A percentile compares a stretch with the other conserved stretches of the same genome.
These are phyloP conservation scores for Pavlovales sp. DNA, from an alignment of 208 protist species.

Conservation along the genomic window DNA sequence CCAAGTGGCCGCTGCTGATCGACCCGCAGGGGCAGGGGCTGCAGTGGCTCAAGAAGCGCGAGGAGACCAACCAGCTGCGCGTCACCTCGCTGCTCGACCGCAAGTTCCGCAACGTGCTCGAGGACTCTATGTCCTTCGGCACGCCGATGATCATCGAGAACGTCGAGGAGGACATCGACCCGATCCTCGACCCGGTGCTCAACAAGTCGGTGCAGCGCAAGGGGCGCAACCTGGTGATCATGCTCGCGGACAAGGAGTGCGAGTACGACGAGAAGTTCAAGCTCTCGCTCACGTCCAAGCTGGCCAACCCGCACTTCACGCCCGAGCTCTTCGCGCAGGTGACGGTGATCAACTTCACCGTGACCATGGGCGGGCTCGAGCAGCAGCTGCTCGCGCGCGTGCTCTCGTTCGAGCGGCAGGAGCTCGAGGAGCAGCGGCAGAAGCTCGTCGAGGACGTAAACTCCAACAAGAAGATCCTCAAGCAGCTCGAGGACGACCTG, in stretches of 20 bases:
- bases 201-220: slow-evolving; percentile 84
- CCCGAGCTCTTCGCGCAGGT: slow-evolving; percentile 95
- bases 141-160: slow-evolving; percentile 86
- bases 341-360: slow-evolving; percentile 97
- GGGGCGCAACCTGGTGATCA: slow-evolving; percentile 71
- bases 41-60: slow-evolving; percentile 82
- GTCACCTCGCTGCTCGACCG: slow-evolving; percentile 85
- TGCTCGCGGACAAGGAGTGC: slow-evolving; percentile 71
- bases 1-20: slow-evolving; percentile 92
- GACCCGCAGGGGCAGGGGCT: slow-evolving; percentile 96
- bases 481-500: slow-evolving; percentile 92
- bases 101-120: slow-evolving; percentile 81
- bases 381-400: slow-evolving; percentile 81
- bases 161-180: slow-evolving; percentile 89
- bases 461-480: slow-evolving; percentile 57
- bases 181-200: slow-evolving; percentile 93
- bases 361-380: slow-evolving; percentile 84
- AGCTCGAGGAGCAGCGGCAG: slow-evolving; percentile 92
- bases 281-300: slow-evolving; percentile 94
- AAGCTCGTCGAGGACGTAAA: slow-evolving; percentile 81
- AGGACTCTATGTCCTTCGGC: slow-evolving; percentile 82
- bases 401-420: slow-evolving; percentile 90
- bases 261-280: slow-evolving; percentile 59
- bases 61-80: slow-evolving; percentile 68
- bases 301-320: slow-evolving; percentile 95